Conservation (phyloP, 305 asterid species). For the Fraxinus ornus region DNA sequence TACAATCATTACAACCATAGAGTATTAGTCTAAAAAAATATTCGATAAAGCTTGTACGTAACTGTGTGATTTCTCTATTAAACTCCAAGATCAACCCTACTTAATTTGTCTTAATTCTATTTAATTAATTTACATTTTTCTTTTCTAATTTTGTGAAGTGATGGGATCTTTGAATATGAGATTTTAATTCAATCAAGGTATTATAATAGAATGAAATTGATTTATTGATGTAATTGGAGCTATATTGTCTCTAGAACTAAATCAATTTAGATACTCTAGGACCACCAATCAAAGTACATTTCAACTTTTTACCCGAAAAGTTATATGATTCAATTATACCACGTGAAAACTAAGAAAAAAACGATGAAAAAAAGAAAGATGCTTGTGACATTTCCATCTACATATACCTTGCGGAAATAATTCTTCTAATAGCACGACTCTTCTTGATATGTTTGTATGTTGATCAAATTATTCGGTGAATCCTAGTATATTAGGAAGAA, state of each 20-base stretch:
- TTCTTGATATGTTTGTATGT: background rate
- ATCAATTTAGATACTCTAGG: background rate
- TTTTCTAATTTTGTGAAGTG: background rate
- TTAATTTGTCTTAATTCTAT: background rate
- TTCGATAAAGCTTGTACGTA: background rate
- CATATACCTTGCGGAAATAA: background rate
- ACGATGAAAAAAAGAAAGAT: background rate
- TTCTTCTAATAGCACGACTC: background rate
- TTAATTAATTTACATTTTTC: background rate
- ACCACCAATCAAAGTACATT: background rate
- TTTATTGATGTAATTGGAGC: background rate
- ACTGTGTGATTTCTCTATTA: background rate
- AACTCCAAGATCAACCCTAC: background rate
- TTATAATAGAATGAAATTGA: background rate
- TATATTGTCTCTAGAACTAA: background rate
- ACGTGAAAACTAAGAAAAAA: background rate
- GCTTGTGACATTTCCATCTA: background rate
- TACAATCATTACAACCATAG: background rate
- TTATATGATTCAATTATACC: background rate
- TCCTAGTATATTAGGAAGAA: background rate
- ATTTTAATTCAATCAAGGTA: background rate
- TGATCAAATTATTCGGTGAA: background rate
- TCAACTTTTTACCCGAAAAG: background rate
- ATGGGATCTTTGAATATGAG: background rate
- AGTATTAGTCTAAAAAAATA: background rate